phyloP scores from a whole-genome alignment of 2,329 filamentous ascomycete genomes.

The Talaromyces verruculosus region DNA sequence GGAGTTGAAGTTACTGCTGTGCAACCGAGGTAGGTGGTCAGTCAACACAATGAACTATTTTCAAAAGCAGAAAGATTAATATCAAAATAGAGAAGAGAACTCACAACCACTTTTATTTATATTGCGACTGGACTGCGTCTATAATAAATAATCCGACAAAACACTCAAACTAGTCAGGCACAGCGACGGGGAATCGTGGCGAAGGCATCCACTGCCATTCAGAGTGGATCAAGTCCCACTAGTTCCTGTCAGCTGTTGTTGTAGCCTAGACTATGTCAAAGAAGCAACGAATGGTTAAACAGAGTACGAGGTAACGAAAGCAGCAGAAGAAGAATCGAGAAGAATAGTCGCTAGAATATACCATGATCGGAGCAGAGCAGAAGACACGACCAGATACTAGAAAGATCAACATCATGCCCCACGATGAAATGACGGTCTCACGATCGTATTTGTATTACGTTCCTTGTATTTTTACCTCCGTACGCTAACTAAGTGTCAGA shows the following conservation, averaged over 20 bases:
- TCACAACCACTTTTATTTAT: neutral
- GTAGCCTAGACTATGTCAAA: neutral
- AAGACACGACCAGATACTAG: neutral
- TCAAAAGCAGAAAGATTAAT: neutral
- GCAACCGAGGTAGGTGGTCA: neutral
- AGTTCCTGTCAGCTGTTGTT: neutral
- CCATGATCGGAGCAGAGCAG: neutral
- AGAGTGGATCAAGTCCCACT: neutral
- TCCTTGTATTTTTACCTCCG: neutral
- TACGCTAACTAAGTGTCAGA: neutral
- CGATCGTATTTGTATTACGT: neutral
- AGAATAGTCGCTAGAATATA: neutral
- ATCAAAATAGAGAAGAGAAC: neutral
- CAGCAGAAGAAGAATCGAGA: neutral
- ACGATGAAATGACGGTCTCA: neutral
- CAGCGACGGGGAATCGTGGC: constrained; percentile 6
- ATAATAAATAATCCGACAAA: constrained; percentile 2
- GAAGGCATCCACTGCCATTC: constrained; percentile 6
- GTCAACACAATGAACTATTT: neutral
- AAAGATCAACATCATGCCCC: constrained; percentile 6
- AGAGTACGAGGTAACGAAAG: neutral
- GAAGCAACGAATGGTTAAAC: neutral
- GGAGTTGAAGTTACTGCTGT: neutral
- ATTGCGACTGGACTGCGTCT: neutral
- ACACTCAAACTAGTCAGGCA: constrained; percentile 9